Percentiles rank a stretch among this genome's conserved stretches.
These are phyloP conservation scores for Pholiota conissans DNA, from an alignment of 768 basidiomycete species.

Conservation along the genomic window DNA sequence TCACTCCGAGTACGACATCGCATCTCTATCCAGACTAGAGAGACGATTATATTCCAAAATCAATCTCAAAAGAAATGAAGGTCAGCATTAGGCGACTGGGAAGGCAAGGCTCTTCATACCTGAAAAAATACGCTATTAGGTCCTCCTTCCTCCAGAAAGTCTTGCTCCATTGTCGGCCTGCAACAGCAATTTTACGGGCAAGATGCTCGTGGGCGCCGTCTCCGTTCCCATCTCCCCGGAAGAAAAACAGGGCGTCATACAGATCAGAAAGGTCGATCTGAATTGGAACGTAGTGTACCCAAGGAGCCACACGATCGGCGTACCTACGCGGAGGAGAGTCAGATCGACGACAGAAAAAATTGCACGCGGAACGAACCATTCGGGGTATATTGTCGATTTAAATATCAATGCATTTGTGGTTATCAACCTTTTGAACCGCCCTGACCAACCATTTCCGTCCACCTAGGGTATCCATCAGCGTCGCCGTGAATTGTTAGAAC, in stretches of 20 bases:
- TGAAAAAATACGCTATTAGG: conserved; percentile 56
- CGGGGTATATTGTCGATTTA: conserved; percentile 73
- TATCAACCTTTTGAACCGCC: conserved; percentile 66
- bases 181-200: conserved; percentile 44
- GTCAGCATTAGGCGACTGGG: neutral
- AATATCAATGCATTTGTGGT: conserved; percentile 63
- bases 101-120: conserved; percentile 32
- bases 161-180: conserved; percentile 58
- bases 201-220: conserved; percentile 61
- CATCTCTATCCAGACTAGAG: conserved; percentile 18
- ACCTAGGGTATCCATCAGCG: conserved; percentile 31
- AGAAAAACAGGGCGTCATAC: conserved; percentile 72
- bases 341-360: neutral
- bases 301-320: conserved; percentile 56
- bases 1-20: conserved; percentile 3
- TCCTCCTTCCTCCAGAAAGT: conserved; percentile 63
- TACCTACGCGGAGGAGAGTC: conserved; percentile 38
- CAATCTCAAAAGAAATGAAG: conserved; percentile 33
- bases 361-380: conserved; percentile 52
- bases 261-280: conserved; percentile 66
- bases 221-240: conserved; percentile 61
- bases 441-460: conserved; percentile 69
- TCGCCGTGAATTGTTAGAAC: neutral
- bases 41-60: conserved; percentile 56
- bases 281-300: conserved; percentile 77